Base-by-base conservation (phyloP, 805 yeast species). In the Starmerella asiatica region DNA sequence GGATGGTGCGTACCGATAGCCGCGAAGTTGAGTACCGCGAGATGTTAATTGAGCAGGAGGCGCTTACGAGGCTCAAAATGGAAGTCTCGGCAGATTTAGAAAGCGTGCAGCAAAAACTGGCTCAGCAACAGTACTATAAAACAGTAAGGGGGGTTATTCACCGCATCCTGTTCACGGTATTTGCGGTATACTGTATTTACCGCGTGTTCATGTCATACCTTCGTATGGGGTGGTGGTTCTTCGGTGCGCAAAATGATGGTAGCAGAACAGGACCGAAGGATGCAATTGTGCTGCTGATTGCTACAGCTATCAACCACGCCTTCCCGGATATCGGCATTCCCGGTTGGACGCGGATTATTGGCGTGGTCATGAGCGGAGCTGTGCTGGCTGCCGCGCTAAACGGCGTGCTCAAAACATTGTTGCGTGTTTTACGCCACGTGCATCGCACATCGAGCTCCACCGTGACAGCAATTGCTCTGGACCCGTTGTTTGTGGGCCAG, bases 131-230 rank as follows among this genome's bases (percentile, higher is more conserved):
- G 21, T 45, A 40, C 24, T 45, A 45, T 3, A 37, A 43, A 19
- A 64, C 68, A 9, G 29, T 53, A 3, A 28, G 43, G 14, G 69
- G 69, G 12, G 40, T 50, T 26, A 16, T 60, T 12, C 45, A 50
- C 38, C 35, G 40, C 9, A 27, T 45, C 16, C 41, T 53, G 9
- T 61, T 57, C 43, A 45, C 50, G 5, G 42, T 54, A 7, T 64
- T 64, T 41, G 56, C 68, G 6, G 29, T 58, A 7, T 64, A 64
- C 53, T 64, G 69, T 42, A 48, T 64, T 9, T 64, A 64, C 52
- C 50, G 68, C n/a, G 53, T 64, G 12, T 29, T 54, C 36, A 62
- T 55, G 38, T 53, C 58, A 12, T 48, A 43, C 32, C 23, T 49
- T 9, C 46, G 56, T 8, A 29, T 52, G 46, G 45, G 46, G 14